Conservation (phyloP, 1,284 basidiomycete genomes). For the Entoloma clypeatum region DNA sequence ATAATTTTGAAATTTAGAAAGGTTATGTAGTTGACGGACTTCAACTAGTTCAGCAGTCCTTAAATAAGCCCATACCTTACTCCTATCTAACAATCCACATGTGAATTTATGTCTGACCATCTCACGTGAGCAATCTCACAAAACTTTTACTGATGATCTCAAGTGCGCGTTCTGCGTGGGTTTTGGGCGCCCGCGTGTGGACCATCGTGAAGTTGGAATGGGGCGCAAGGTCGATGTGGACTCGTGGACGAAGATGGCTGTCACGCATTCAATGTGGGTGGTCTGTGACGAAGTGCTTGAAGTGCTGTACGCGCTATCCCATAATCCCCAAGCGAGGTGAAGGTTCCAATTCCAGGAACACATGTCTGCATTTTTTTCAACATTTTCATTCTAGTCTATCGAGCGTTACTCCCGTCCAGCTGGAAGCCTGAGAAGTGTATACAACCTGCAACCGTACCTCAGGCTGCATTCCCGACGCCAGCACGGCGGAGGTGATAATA, state of each 20-base stretch:
- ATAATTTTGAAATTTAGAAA: no score
- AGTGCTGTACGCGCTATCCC: constrained; percentile 48
- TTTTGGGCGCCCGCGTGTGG: constrained; percentile 48
- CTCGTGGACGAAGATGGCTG: constrained; percentile 42
- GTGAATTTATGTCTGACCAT: no score
- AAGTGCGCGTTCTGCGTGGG: constrained; percentile 48
- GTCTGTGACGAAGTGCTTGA: constrained; percentile 54
- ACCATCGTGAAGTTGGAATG: constrained; percentile 45
- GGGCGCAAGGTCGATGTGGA: constrained; percentile 37
- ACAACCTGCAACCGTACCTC: constrained; percentile 40
- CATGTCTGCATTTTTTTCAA: not conserved
- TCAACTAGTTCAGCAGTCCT: no score
- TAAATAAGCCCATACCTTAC: no score
- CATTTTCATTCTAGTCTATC: constrained; percentile 18
- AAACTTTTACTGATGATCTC: no score
- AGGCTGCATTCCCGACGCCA: constrained; percentile 55
- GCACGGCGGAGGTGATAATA: constrained; percentile 56
- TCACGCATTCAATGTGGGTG: constrained; percentile 55
- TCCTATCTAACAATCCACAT: no score
- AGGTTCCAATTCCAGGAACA: constrained; percentile 10
- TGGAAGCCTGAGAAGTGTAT: constrained; percentile 51
- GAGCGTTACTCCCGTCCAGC: constrained; percentile 25
- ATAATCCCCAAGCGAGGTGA: constrained; percentile 51
- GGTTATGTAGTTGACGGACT: no score
- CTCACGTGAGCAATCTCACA: no score